A percentile compares a stretch with the other conserved stretches of the same genome.
Conservation (phyloP, 176 grass and related monocot species). For the Carex scoparia region DNA sequence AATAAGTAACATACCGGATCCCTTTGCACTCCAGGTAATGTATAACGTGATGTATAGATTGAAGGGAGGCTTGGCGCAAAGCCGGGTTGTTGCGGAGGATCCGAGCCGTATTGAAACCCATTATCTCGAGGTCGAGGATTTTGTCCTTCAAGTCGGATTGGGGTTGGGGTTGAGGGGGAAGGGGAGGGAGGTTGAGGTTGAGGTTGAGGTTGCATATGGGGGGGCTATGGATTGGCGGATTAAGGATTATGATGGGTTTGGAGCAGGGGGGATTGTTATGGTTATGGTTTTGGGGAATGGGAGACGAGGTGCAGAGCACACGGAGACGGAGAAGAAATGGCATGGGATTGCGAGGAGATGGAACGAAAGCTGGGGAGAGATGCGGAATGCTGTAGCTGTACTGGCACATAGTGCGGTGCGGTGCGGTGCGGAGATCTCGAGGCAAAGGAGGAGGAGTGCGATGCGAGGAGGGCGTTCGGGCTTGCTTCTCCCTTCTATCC, state of each 20-base stretch:
- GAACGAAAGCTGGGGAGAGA: constrained; percentile 16
- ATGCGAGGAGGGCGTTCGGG: too few species aligned
- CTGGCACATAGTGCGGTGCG: too few species aligned
- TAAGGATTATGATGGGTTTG: constrained; percentile 6
- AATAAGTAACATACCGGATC: constrained; percentile 33
- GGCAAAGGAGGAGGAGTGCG: background rate
- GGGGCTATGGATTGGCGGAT: background rate
- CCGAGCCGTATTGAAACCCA: constrained; percentile 63
- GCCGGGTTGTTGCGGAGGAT: constrained; percentile 45
- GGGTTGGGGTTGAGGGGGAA: constrained; percentile 33
- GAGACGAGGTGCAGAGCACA: background rate
- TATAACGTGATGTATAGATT: constrained; percentile 48
- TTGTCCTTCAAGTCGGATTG: constrained; percentile 55
- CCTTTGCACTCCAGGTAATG: constrained; percentile 57
- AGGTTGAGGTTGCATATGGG: background rate
- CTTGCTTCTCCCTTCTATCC: too few species aligned
- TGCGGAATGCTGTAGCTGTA: constrained; percentile 18
- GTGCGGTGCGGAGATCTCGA: background rate
- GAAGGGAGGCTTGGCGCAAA: constrained; percentile 39
- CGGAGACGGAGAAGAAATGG: background rate
- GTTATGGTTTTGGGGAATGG: background rate
- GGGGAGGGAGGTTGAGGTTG: constrained; percentile 34
- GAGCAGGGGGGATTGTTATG: background rate
- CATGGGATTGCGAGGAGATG: background rate
- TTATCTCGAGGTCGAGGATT: constrained; percentile 61